Conservation (phyloP, 2,329 filamentous ascomycete species). For the Thermoascus crustaceus region DNA sequence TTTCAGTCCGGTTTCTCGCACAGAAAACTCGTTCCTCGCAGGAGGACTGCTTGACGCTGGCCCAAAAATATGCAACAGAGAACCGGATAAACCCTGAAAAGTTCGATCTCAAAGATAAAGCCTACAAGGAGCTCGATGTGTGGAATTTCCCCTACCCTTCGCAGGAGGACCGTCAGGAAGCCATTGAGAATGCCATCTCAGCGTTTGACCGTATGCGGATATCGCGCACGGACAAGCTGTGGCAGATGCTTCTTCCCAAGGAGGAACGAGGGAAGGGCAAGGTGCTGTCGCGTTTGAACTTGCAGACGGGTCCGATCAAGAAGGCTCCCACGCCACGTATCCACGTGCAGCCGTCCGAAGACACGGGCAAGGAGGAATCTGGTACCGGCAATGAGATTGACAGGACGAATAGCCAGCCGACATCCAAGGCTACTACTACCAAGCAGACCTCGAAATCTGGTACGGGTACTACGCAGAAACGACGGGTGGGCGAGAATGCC, state of each 20-base stretch:
- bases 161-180: constrained; percentile 48
- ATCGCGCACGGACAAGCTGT: constrained; percentile 51
- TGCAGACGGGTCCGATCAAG: constrained; percentile 35
- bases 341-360: constrained; percentile 29
- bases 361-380: constrained; percentile 27
- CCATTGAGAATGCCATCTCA: constrained; percentile 54
- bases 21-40: constrained; percentile 41
- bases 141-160: constrained; percentile 53
- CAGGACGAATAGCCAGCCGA: constrained; percentile 18
- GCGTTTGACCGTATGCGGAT: constrained; percentile 56
- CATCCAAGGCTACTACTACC: constrained; percentile 19
- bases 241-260: constrained; percentile 54
- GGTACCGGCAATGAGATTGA: constrained; percentile 32
- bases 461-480: constrained; percentile 24
- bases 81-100: constrained; percentile 41
- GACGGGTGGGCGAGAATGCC: constrained; percentile 31
- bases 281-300: constrained; percentile 50
- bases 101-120: constrained; percentile 50
- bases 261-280: constrained; percentile 56
- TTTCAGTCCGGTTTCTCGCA: constrained; percentile 40
- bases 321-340: constrained; percentile 31
- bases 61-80: constrained; percentile 47
- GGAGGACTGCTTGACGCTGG: constrained; percentile 40
- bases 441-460: constrained; percentile 19
- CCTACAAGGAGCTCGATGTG: constrained; percentile 54